A percentile compares a stretch with the other conserved stretches of the same genome.
phyloP scores from a whole-genome alignment of 1,284 basidiomycete species.

The Omphalotus olearius region DNA sequence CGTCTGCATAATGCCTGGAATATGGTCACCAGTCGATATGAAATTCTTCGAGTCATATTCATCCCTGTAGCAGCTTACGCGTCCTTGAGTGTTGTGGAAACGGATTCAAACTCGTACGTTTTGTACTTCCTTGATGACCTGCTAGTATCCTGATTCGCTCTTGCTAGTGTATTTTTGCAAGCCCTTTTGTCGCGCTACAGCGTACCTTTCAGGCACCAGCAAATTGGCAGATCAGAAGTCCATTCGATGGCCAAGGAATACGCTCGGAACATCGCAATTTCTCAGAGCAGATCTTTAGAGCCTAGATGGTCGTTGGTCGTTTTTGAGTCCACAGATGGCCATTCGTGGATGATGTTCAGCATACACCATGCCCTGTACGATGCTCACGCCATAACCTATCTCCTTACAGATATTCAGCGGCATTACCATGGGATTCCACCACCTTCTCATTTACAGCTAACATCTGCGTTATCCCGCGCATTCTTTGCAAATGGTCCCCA shows the following conservation, averaged over 20 bases:
- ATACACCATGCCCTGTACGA: constrained; percentile 14
- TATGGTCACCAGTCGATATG: neutral
- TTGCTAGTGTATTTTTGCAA: constrained; percentile 9
- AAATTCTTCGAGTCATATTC: constrained; percentile 8
- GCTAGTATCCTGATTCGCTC: neutral
- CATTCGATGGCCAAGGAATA: neutral
- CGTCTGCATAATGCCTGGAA: constrained; percentile 7
- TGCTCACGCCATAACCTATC: constrained; percentile 7
- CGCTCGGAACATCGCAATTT: constrained; percentile 1
- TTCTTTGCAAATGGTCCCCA: constrained; percentile 3
- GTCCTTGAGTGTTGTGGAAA: neutral
- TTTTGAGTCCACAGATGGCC: neutral
- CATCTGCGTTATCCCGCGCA: constrained; percentile 3
- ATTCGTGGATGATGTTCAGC: constrained; percentile 9
- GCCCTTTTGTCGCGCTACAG: neutral
- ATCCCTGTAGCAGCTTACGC: constrained; percentile 7
- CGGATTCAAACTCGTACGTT: neutral
- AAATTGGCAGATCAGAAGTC: neutral
- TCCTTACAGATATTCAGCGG: constrained; percentile 10
- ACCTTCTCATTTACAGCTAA: constrained; percentile 1
- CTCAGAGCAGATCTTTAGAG: neutral
- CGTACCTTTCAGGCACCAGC: neutral
- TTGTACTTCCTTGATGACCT: too few species aligned
- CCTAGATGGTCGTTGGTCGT: constrained; percentile 7
- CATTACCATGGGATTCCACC: constrained; percentile 1